These are phyloP conservation scores for Prunus davidiana DNA, from an alignment of 306 rosid species.

Conservation along the genomic window DNA sequence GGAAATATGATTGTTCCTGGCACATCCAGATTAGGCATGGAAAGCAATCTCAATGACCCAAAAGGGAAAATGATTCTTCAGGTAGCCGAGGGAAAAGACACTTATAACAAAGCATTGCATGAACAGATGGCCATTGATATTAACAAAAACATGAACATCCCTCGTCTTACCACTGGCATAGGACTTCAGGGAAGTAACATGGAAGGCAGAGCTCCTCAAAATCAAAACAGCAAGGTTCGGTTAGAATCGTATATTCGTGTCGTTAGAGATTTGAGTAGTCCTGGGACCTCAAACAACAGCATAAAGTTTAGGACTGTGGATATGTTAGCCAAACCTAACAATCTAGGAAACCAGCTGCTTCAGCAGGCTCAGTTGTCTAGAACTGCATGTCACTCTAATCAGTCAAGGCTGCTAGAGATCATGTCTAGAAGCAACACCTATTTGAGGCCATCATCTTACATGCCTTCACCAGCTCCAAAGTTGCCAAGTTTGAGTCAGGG, in stretches of 20 bases:
- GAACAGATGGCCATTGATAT: neutral
- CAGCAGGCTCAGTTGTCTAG: conserved; percentile 4
- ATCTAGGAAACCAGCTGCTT: conserved; percentile 3
- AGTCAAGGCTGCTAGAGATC: conserved; percentile 13
- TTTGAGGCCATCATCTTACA: neutral
- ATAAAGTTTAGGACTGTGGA: conserved; percentile 20
- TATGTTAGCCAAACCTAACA: conserved; percentile 17
- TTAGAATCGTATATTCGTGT: conserved; percentile 22
- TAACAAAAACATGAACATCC: neutral
- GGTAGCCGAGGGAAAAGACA: neutral
- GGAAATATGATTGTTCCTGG: conserved; percentile 4
- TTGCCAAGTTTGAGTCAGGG: neutral
- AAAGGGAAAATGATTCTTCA: conserved; percentile 9
- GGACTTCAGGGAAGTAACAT: neutral
- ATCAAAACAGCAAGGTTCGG: neutral
- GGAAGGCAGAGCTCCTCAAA: neutral
- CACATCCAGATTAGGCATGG: neutral
- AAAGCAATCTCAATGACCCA: neutral
- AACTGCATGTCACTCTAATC: neutral
- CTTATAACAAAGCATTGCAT: neutral
- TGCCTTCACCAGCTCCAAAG: conserved; percentile 6
- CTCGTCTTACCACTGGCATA: neutral
- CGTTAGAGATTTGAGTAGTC: conserved; percentile 7
- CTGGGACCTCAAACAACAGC: conserved; percentile 1
- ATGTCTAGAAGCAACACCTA: conserved; percentile 11